Conservation (phyloP, 2,329 filamentous ascomycete species). For the Nannizzia gypsea region DNA sequence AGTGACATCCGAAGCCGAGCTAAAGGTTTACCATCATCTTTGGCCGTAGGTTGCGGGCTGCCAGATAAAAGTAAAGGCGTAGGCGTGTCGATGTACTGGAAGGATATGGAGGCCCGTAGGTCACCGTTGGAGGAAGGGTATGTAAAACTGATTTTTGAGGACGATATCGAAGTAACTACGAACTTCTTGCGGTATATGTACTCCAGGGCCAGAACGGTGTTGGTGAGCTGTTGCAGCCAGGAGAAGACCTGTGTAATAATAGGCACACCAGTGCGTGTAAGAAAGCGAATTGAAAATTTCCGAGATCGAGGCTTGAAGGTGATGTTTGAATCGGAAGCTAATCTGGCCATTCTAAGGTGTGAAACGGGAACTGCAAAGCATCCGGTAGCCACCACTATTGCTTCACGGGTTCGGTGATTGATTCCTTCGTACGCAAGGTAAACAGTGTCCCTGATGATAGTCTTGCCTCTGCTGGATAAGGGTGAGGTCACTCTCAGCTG, state of each 20-base stretch:
- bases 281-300: conserved; percentile 30
- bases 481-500: conserved; percentile 23
- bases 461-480: conserved; percentile 18
- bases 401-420: conserved; percentile 23
- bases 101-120: conserved; percentile 23
- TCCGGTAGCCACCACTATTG: conserved; percentile 28
- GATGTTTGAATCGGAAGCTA: conserved; percentile 22
- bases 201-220: conserved; percentile 26
- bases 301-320: conserved; percentile 24
- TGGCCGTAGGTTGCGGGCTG: background rate
- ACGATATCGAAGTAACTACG: conserved; percentile 23
- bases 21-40: background rate
- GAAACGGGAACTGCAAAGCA: conserved; percentile 21
- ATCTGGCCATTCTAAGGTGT: conserved; percentile 18
- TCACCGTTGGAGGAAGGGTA: conserved; percentile 22
- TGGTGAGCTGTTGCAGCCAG: conserved; percentile 29
- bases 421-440: conserved; percentile 30
- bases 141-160: conserved; percentile 26
- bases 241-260: conserved; percentile 27
- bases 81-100: conserved; percentile 18
- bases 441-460: conserved; percentile 26
- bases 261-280: conserved; percentile 26
- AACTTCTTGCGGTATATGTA: conserved; percentile 26
- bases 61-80: background rate
- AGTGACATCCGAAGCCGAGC: conserved; percentile 20